phyloP scores from a whole-genome alignment of 345 rosid species.

The Erysimum cheiranthoides region DNA sequence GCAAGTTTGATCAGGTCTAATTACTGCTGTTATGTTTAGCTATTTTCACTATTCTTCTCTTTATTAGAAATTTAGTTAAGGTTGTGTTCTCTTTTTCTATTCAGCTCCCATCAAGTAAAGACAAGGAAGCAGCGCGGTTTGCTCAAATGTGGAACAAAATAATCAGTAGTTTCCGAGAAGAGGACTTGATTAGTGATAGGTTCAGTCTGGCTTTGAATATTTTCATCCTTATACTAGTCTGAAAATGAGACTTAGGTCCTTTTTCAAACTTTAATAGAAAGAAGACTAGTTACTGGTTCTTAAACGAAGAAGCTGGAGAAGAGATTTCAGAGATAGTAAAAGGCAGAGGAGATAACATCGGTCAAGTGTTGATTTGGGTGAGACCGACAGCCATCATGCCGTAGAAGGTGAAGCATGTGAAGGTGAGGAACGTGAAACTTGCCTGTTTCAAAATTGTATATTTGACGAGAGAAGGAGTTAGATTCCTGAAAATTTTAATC shows the following conservation, averaged over 20 bases:
- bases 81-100: conserved; percentile 36
- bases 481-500: not conserved
- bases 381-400: not conserved
- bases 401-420: conserved; percentile 8
- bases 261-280: not conserved
- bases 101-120: conserved; percentile 52
- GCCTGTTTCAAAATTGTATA: not conserved
- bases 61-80: conserved; percentile 18
- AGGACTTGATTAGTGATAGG: conserved; percentile 63
- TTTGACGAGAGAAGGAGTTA: not conserved
- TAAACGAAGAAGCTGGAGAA: not conserved
- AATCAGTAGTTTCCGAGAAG: conserved; percentile 65
- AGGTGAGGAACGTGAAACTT: conserved; percentile 14
- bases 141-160: conserved; percentile 72
- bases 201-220: conserved; percentile 33
- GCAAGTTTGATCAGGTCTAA: conserved; percentile 51
- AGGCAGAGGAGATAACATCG: conserved; percentile 1
- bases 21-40: conserved; percentile 31
- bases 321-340: conserved; percentile 5
- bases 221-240: conserved; percentile 13
- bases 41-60: conserved; percentile 11
- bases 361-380: not conserved
- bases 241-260: conserved; percentile 9
- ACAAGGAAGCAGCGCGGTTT: conserved; percentile 60
- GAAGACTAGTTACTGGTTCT: conserved; percentile 3